Evolutionary conservation across 2,329 filamentous ascomycete species (phyloP).

Genomic region (Dothidotthia symphoricarpi): DNA sequence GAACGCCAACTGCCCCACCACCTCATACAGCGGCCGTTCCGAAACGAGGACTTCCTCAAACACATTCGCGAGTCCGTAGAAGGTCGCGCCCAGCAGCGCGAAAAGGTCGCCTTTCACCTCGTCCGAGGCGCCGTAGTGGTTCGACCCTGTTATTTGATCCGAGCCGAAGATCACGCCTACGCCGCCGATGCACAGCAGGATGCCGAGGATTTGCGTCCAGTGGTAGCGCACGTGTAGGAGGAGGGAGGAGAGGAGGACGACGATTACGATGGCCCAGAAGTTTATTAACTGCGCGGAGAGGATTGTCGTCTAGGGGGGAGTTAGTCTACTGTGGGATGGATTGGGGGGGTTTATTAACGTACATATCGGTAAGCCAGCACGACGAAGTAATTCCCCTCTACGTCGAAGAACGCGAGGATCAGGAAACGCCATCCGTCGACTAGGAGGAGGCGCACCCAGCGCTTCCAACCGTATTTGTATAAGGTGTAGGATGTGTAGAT

Average conservation of each 20-base stretch:
- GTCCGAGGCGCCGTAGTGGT: slow-evolving; percentile 66
- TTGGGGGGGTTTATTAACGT: slow-evolving; percentile 9
- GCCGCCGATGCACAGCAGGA: slow-evolving; percentile 86
- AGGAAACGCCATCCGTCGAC: slow-evolving; percentile 87
- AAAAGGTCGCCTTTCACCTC: slow-evolving; percentile 91
- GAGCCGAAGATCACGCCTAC: slow-evolving; percentile 83
- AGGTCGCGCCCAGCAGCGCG: slow-evolving; percentile 80
- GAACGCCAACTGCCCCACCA: slow-evolving; percentile 84
- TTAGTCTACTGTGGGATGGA: too few species aligned
- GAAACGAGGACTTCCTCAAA: slow-evolving; percentile 93
- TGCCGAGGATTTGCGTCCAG: slow-evolving; percentile 78
- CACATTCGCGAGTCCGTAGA: slow-evolving; percentile 88
- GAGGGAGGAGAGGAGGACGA: slow-evolving; percentile 79
- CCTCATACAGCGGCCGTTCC: slow-evolving; percentile 85
- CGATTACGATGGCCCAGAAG: slow-evolving; percentile 96
- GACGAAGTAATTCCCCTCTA: slow-evolving; percentile 97
- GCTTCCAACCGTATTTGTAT: slow-evolving; percentile 72
- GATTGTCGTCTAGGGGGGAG: slow-evolving; percentile 68
- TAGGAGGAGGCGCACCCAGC: slow-evolving; percentile 62
- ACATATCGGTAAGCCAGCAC: slow-evolving; percentile 79
- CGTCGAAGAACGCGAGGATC: slow-evolving; percentile 88
- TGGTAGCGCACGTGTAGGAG: slow-evolving; percentile 89
- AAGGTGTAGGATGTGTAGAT: slow-evolving; percentile 81
- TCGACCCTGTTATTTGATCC: slow-evolving; percentile 77
- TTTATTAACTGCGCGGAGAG: slow-evolving; percentile 93